Conservation (phyloP, 306 rosid genomes). For the Cucumis cinereus region DNA sequence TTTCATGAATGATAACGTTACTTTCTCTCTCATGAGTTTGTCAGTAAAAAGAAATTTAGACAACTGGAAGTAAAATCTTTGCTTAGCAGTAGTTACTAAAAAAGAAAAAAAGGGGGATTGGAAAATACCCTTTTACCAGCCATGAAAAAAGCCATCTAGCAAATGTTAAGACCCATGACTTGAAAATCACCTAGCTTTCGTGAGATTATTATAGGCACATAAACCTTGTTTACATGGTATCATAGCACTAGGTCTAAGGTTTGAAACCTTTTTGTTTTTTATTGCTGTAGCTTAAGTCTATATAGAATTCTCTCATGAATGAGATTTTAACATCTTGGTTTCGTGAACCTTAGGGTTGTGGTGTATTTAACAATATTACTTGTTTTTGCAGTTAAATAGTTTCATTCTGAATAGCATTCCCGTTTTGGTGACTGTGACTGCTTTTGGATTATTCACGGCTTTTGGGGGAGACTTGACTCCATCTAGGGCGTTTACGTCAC, state of each 20-base stretch:
- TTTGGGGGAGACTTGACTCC: slow-evolving; percentile 95
- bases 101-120: not conserved
- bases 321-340: too few relatives aligned
- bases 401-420: slow-evolving; percentile 85
- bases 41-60: not conserved
- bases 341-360: too few relatives aligned
- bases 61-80: not conserved
- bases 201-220: too few relatives aligned
- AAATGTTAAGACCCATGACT: not conserved
- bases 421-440: slow-evolving; percentile 74
- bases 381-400: slow-evolving; percentile 55
- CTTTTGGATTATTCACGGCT: slow-evolving; percentile 84
- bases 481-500: slow-evolving; percentile 86
- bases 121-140: not conserved
- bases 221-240: too few relatives aligned
- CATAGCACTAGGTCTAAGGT: too few relatives aligned
- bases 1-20: not conserved
- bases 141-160: not conserved
- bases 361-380: not conserved
- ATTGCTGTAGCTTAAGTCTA: too few relatives aligned
- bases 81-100: not conserved
- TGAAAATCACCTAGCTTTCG: not conserved
- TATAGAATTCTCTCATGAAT: too few relatives aligned
- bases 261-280: too few relatives aligned
- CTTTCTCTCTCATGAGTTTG: not conserved